Conservation (phyloP, 805 yeast genomes). For the Torulaspora delbrueckii region DNA sequence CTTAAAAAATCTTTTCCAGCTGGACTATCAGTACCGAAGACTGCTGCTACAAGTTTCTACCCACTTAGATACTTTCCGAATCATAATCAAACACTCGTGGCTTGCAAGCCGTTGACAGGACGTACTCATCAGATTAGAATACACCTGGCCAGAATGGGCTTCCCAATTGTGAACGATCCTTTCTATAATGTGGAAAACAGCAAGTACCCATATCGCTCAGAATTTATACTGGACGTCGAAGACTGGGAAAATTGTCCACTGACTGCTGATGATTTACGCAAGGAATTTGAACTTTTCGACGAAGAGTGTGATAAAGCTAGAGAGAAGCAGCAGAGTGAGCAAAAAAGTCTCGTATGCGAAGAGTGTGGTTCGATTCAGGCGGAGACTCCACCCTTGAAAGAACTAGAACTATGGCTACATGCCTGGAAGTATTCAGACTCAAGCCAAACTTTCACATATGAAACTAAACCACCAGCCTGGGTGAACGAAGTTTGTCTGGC, state of each 20-base stretch:
- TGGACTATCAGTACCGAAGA: slow-evolving; percentile 42
- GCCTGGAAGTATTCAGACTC: slow-evolving; percentile 37
- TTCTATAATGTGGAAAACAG: slow-evolving; percentile 40
- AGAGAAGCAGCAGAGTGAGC: slow-evolving; percentile 19
- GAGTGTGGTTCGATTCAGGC: slow-evolving; percentile 27
- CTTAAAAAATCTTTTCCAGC: slow-evolving; percentile 62
- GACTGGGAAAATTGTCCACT: slow-evolving; percentile 19
- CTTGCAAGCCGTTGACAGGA: slow-evolving; percentile 87
- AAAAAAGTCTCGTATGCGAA: slow-evolving; percentile 14
- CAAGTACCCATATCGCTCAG: slow-evolving; percentile 22
- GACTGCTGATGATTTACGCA: slow-evolving; percentile 8
- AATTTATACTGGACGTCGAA: slow-evolving; percentile 19
- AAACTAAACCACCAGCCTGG: slow-evolving; percentile 49
- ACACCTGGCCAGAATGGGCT: slow-evolving; percentile 79
- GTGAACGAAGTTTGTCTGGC: slow-evolving; percentile 16
- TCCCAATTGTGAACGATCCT: slow-evolving; percentile 88
- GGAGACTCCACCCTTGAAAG: slow-evolving; percentile 24
- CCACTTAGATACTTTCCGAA: slow-evolving; percentile 57
- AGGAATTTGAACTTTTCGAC: slow-evolving; percentile 18
- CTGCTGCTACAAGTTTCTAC: slow-evolving; percentile 65
- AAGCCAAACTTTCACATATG: slow-evolving; percentile 34
- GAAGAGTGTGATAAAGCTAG: slow-evolving; percentile 37
- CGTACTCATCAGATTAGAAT: slow-evolving; percentile 94
- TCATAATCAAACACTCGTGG: slow-evolving; percentile 49
- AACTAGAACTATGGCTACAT: slow-evolving; percentile 32